Percentiles rank a stretch among this genome's conserved stretches.
Conservation (phyloP, 495 filamentous ascomycete genomes). For the Penicillium samsonianum region DNA sequence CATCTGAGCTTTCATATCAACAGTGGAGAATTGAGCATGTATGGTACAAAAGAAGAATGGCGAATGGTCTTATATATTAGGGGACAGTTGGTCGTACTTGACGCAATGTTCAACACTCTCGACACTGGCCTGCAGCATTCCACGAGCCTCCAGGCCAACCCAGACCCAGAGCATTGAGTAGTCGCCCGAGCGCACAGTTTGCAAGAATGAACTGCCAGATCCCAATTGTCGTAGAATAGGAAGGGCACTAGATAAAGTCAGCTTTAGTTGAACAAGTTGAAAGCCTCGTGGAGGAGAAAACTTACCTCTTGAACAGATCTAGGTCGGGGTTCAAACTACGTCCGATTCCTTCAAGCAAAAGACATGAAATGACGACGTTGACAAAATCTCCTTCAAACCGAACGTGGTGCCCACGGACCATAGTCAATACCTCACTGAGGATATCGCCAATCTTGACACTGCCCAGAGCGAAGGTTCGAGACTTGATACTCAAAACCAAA, state of each 20-base stretch:
- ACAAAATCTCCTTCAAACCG: slow-evolving; percentile 97
- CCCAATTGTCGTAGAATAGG: slow-evolving; percentile 91
- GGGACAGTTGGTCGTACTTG: slow-evolving; percentile 78
- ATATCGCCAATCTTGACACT: slow-evolving; percentile 97
- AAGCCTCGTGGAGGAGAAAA: slow-evolving; percentile 4
- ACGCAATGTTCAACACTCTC: slow-evolving; percentile 86
- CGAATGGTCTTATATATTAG: slow-evolving; percentile 63
- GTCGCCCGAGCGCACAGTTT: slow-evolving; percentile 64
- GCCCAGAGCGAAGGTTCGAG: slow-evolving; percentile 84
- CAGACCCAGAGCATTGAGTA: slow-evolving; percentile 94
- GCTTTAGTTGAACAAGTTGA: not conserved
- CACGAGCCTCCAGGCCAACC: slow-evolving; percentile 86
- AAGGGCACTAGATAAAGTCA: slow-evolving; percentile 60
- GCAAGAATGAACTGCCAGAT: slow-evolving; percentile 54
- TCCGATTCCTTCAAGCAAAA: slow-evolving; percentile 93
- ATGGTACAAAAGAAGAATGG: slow-evolving; percentile 12
- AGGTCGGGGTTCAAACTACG: slow-evolving; percentile 80
- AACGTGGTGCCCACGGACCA: slow-evolving; percentile 94
- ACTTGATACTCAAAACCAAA: slow-evolving; percentile 86
- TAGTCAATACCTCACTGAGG: slow-evolving; percentile 80
- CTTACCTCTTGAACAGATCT: slow-evolving; percentile 81
- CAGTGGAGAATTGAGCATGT: slow-evolving; percentile 2
- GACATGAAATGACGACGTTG: slow-evolving; percentile 94
- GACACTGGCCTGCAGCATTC: slow-evolving; percentile 81
- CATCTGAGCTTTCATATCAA: slow-evolving; percentile 6